These are phyloP conservation scores for Paramyrothecium sp. DNA, from an alignment of 2,329 filamentous ascomycete species.

Conservation along the genomic window DNA sequence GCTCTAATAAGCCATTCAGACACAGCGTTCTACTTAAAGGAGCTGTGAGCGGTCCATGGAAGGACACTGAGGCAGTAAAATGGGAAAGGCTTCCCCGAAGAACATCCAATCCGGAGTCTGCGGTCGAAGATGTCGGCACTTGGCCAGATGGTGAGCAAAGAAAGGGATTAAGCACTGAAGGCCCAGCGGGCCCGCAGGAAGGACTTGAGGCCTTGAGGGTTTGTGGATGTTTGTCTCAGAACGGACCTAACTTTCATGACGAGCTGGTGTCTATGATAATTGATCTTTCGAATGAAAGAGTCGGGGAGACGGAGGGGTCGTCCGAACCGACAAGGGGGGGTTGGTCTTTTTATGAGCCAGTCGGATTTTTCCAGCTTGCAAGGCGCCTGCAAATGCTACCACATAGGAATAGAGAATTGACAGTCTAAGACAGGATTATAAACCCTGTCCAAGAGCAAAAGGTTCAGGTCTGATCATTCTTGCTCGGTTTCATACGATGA, in stretches of 20 bases:
- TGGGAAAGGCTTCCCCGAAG: too few relatives aligned
- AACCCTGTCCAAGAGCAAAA: too few relatives aligned
- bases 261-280: not conserved
- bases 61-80: not conserved
- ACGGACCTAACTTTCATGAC: not conserved
- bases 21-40: not conserved
- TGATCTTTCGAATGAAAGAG: not conserved
- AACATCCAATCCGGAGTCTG: too few relatives aligned
- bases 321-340: not conserved
- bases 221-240: not conserved
- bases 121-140: not conserved
- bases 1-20: conserved; percentile 3
- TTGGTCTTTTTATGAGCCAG: not conserved
- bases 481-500: too few relatives aligned
- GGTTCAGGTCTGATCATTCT: too few relatives aligned
- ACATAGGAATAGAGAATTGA: not conserved
- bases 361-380: not conserved
- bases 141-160: not conserved
- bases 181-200: not conserved
- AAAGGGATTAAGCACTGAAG: not conserved
- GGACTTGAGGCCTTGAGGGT: not conserved
- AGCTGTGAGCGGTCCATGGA: not conserved
- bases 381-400: too few relatives aligned
- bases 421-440: not conserved
- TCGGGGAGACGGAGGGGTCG: not conserved